Evolutionary conservation across 2,329 filamentous ascomycete genomes (phyloP), one percentile per base, ranked within the genome.

Genomic region (Anisogramma anomala): DNA sequence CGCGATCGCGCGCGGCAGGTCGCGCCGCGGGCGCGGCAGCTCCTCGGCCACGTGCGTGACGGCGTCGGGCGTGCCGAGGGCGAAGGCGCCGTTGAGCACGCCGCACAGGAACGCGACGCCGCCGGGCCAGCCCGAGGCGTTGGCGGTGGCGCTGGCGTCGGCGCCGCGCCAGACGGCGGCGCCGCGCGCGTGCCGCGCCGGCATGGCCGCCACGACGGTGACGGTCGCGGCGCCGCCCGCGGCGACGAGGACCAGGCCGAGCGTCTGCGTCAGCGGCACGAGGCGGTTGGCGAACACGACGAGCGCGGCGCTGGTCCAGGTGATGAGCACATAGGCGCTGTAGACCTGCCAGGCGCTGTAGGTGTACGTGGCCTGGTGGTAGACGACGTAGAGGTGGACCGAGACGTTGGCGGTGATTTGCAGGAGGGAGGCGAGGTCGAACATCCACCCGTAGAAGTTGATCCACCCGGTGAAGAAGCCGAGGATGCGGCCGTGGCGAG

Each of bases 71-170:
- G 74, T 79, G 14, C 78, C 77, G 19, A 82, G 72, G 15, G 74
- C 75, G 53, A 77, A 82, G 9, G 77, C 74, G 4, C 77, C 78
- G 50, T 81, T 82, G 18, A 82, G 63, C 55, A 82, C 78, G 14
- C 78, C 77, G 1, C 72, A 62, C 19, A 80, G 60, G 48, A 82
- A 82, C 2, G 76, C 75, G n/a, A 82, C 71, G 13, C 75, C 75
- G 33, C 73, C 63, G 50, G 50, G 61, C 72, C 58, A 72, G 38
- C 74, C 74, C 52, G 60, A 74, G 50, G 56, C 51, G 46, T 71
- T 71, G 45, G 60, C 74, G 50, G 56, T 51, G 46, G 71, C 71
- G 45, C 69, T 65, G 48, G 65, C 61, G 4, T 57, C 44, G 48
- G 69, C 67, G 2, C 60, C 63, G 26, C 49, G 57, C 73, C 73